Conservation (phyloP, 2,329 filamentous ascomycete species). For the Saccharata proteae region DNA sequence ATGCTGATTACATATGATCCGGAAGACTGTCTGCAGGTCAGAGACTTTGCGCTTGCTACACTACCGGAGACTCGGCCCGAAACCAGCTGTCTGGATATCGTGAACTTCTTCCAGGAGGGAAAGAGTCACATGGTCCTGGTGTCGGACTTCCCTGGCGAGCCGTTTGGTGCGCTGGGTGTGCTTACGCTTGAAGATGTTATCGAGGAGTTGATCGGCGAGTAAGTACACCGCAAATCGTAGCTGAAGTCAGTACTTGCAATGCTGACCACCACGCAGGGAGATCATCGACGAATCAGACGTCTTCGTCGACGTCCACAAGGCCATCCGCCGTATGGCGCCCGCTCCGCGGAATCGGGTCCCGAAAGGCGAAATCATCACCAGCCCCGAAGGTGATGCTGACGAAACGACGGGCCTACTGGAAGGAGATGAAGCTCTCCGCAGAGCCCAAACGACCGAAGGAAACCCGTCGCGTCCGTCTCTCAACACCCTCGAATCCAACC, state of each 20-base stretch:
- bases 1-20: slow-evolving; percentile 98
- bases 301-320: slow-evolving; percentile 96
- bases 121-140: slow-evolving; percentile 99
- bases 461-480: slow-evolving; percentile 18
- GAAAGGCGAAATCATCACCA: slow-evolving; percentile 40
- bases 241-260: background rate
- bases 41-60: slow-evolving; percentile 85
- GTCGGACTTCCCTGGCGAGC: slow-evolving; percentile 79
- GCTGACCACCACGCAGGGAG: slow-evolving; percentile 47
- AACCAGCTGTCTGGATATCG: slow-evolving; percentile 93
- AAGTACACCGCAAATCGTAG: slow-evolving; percentile 28
- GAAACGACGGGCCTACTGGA: slow-evolving; percentile 10
- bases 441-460: slow-evolving; percentile 6
- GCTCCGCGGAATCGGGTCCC: slow-evolving; percentile 66
- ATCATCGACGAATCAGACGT: slow-evolving; percentile 99
- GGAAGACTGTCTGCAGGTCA: slow-evolving; percentile 75
- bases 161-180: slow-evolving; percentile 81
- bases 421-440: slow-evolving; percentile 10
- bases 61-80: slow-evolving; percentile 89
- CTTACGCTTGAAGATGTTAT: slow-evolving; percentile 97
- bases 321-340: slow-evolving; percentile 76
- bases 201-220: slow-evolving; percentile 96
- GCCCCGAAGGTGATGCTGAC: slow-evolving; percentile 14
- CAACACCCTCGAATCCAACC: slow-evolving; percentile 16
- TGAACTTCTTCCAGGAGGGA: slow-evolving; percentile 99